Conservation (phyloP, 2,329 filamentous ascomycete species). For the Elsinoe perseae region DNA sequence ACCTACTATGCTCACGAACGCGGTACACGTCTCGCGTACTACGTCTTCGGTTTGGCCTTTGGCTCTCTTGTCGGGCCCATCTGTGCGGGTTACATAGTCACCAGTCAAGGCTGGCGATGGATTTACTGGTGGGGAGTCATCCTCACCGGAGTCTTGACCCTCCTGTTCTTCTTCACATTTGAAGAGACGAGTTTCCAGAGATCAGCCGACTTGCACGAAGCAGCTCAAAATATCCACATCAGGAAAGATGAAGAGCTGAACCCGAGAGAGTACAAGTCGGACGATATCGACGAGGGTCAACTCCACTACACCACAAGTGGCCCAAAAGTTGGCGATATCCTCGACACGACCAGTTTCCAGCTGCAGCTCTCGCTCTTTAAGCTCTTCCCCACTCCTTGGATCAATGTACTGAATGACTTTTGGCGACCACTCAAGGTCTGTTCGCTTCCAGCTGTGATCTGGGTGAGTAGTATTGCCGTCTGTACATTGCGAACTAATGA, state of each 20-base stretch:
- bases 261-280: not conserved
- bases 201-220: constrained; percentile 11
- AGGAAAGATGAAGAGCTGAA: not conserved
- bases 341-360: constrained; percentile 14
- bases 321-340: constrained; percentile 16
- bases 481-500: not conserved
- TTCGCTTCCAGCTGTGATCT: constrained; percentile 16
- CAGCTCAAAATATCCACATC: not conserved
- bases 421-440: constrained; percentile 16
- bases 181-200: constrained; percentile 29
- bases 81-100: constrained; percentile 36
- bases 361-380: constrained; percentile 16
- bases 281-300: not conserved
- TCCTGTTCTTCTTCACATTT: constrained; percentile 31
- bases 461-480: constrained; percentile 10
- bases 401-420: constrained; percentile 13
- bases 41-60: constrained; percentile 23
- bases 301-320: not conserved
- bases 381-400: constrained; percentile 13
- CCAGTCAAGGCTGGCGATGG: constrained; percentile 30
- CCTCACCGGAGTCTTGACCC: constrained; percentile 25
- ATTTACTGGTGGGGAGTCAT: constrained; percentile 32
- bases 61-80: constrained; percentile 35
- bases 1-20: constrained; percentile 18
- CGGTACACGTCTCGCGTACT: constrained; percentile 15